A percentile compares a stretch with the other conserved stretches of the same genome.
phyloP scores from a whole-genome alignment of 2,329 filamentous ascomycete genomes.

The Fusarium albidum region DNA sequence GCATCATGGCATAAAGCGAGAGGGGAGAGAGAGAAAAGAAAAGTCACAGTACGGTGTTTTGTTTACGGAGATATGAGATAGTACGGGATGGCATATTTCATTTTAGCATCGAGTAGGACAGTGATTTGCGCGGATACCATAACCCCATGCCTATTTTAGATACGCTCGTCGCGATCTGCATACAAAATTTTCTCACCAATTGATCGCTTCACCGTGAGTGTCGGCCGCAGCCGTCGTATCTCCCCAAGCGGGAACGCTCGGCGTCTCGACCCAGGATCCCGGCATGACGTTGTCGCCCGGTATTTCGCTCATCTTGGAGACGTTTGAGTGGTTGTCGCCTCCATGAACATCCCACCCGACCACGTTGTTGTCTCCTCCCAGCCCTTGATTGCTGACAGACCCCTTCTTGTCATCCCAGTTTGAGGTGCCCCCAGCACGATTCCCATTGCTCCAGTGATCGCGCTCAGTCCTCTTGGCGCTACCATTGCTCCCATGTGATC shows the following conservation, averaged over 20 bases:
- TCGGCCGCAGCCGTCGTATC: conserved; percentile 44
- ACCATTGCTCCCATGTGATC: conserved; percentile 31
- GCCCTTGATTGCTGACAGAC: conserved; percentile 15
- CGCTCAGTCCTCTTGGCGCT: conserved; percentile 21
- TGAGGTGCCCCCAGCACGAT: conserved; percentile 10
- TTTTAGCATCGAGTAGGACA: conserved; percentile 24
- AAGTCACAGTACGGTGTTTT: conserved; percentile 4
- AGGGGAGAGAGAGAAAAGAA: too few species aligned
- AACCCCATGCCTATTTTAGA: conserved; percentile 23
- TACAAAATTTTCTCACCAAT: conserved; percentile 23
- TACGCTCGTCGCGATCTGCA: conserved; percentile 12
- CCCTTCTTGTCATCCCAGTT: conserved; percentile 11
- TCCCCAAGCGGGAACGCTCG: conserved; percentile 37
- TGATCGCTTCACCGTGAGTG: conserved; percentile 37
- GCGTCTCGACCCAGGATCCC: conserved; percentile 39
- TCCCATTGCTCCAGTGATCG: conserved; percentile 35
- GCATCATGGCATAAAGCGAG: conserved; percentile 6
- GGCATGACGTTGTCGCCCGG: conserved; percentile 44
- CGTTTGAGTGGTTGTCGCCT: not conserved
- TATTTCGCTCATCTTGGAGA: conserved; percentile 9
- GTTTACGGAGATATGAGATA: conserved; percentile 7
- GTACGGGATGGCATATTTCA: conserved; percentile 10
- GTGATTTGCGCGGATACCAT: conserved; percentile 33
- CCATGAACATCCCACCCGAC: conserved; percentile 18
- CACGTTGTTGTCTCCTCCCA: conserved; percentile 27